Base-by-base conservation (phyloP, 2,329 filamentous ascomycete genomes). In the Sporothrix globosa region DNA sequence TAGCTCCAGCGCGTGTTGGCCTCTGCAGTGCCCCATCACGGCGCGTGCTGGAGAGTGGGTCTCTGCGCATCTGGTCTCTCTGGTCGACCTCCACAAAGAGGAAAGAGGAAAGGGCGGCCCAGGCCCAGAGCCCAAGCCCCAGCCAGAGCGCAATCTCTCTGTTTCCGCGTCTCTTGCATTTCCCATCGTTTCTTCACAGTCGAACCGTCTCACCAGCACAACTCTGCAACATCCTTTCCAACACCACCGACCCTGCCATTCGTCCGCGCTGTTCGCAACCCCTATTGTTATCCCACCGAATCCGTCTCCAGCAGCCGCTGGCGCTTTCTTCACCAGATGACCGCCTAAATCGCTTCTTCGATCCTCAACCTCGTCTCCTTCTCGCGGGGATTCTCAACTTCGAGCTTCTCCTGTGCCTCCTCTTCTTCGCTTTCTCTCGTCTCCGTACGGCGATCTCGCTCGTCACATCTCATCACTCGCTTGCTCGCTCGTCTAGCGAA, bases 121-220 rank as follows among this genome's bases (percentile, higher is more conserved):
- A 56, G 52, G 34, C 24, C 66, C 50, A 52, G 30, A 66, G 69
- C 53, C 69, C 52, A 58, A 70, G 44, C 52, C 61, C 41, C 21
- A 67, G 34, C 34, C 65, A 41, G 63, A 69, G 52, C 66, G 67
- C 70, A 66, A 69, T 69, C 70, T 69, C 63, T 60, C 67, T 41
- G 44, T 34, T 30, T 53, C 68, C 39, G 56, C 13, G 19, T 24
- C n/a, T 53, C 34, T 44, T 48, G 24, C 54, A 6, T 14, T 21
- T 41, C 34, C n/a, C 30, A 13, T 60, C 24, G 10, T 10, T 13
- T 48, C 46, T 70, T 21, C 17, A 21, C 48, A 30, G 10, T 48
- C 24, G 6, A n/a, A 9, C 34, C 41, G 58, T 46, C 41, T 63
- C 58, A 46, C 44, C 48, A 54, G 13, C 46, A 52, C 41, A 14